These are phyloP conservation scores for Ophiostoma ulmi DNA, from an alignment of 2,329 filamentous ascomycete species.

Conservation along the genomic window DNA sequence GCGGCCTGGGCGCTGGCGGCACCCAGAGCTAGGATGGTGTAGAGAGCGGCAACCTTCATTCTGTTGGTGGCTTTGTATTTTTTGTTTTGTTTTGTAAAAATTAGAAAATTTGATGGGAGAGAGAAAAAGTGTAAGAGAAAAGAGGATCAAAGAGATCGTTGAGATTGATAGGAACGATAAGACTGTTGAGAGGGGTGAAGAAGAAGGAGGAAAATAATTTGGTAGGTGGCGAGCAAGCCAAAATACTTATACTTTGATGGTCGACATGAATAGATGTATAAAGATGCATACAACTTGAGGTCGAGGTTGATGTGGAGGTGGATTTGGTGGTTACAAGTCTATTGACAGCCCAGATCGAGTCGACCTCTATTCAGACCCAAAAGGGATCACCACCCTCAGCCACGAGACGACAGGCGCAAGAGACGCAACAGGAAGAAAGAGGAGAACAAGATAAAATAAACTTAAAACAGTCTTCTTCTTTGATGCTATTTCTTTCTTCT, in stretches of 20 bases:
- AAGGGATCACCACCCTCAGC: background rate
- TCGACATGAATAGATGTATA: background rate
- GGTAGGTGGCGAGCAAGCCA: background rate
- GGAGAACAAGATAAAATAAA: background rate
- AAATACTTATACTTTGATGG: conserved; percentile 8
- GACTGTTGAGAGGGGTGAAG: conserved; percentile 6
- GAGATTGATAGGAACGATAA: background rate
- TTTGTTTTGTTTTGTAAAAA: background rate
- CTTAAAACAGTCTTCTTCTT: background rate
- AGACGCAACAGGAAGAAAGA: background rate
- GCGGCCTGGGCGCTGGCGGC: conserved; percentile 25
- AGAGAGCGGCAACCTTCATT: conserved; percentile 27
- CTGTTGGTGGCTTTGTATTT: conserved; percentile 10
- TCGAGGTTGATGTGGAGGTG: background rate
- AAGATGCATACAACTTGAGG: background rate
- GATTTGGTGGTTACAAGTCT: background rate
- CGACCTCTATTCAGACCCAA: conserved; percentile 7
- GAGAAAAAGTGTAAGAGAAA: background rate
- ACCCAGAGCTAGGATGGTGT: conserved; percentile 26
- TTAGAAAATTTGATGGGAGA: background rate
- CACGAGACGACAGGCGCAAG: background rate
- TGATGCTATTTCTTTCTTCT: background rate
- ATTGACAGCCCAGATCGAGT: conserved; percentile 6
- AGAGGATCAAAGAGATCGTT: conserved; percentile 9
- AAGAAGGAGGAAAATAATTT: background rate